Evolutionary conservation across 345 rosid species (phyloP).

Genomic region (Corymbia maculata): DNA sequence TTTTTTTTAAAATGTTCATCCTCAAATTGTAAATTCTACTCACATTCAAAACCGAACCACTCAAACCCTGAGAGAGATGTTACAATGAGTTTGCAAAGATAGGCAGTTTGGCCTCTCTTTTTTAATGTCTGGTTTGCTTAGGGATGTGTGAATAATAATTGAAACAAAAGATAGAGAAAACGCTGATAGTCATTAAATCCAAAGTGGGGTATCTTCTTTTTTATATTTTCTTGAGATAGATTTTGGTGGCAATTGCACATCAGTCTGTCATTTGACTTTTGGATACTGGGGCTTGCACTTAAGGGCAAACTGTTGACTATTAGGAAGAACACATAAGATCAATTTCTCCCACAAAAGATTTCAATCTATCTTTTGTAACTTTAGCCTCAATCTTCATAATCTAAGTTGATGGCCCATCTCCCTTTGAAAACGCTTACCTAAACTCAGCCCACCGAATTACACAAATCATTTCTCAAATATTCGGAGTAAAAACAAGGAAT

Average conservation of each 20-base stretch:
- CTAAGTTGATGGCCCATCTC: neutral
- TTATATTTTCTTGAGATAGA: neutral
- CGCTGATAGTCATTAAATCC: neutral
- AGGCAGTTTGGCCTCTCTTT: neutral
- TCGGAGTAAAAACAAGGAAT: neutral
- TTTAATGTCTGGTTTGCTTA: neutral
- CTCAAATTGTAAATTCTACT: neutral
- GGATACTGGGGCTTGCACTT: neutral
- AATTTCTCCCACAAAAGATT: neutral
- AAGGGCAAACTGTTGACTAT: neutral
- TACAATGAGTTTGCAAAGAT: neutral
- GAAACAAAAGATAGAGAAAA: neutral
- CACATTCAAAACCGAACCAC: neutral
- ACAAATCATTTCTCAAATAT: neutral
- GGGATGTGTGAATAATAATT: neutral
- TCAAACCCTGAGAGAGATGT: neutral
- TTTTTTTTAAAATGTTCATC: neutral
- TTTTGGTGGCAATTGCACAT: neutral
- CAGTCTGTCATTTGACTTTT: neutral
- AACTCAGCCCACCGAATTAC: neutral
- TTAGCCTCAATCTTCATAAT: neutral
- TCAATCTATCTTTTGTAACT: neutral
- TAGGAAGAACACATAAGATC: neutral
- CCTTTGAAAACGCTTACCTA: neutral
- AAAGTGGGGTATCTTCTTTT: neutral